Base-by-base conservation (phyloP, 345 rosid species). In the thale cress (Arabidopsis thaliana) region DNA sequence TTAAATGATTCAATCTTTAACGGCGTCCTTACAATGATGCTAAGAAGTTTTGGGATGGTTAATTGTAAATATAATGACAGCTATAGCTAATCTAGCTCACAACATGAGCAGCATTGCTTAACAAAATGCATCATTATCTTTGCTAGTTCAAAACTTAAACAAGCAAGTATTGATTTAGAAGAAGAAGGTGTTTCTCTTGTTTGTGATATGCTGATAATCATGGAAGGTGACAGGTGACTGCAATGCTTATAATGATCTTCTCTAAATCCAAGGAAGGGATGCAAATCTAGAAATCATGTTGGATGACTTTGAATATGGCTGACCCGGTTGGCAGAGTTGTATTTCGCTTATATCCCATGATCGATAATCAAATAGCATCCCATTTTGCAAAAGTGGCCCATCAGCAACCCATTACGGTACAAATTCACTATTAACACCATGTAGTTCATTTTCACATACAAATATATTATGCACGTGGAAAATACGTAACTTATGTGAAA, bases 401-500 rank as follows among this genome's bases (percentile, higher is more conserved):
- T 9, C 23, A 46, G 50, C 9, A 46, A 46, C 9, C 10, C 46
- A 12, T 4, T 12, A 41, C 13, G 44, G 13, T 9, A 40, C n/a
- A 46, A 46, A 6, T 46, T 46, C 50, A 46, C 50, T 46, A n/a
- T 2, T 46, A 7, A 46, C 23, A 46, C 8, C 8, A 20, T 20
- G 25, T 48, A 20, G 52, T 48, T 7, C 23, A 46, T 48, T 16
- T 48, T 20, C 25, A 51, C 25, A 23, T 23, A 37, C 0, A 53
- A 25, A 10, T 1, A 46, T 45, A 5, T 34, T 14, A 60, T 10
- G 67, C 59, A 71, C 67, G 75, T 59, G 56, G 2, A 34, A 34
- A 71, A 59, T 48, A 71, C 38, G 48, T 49, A 60, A 10, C 4
- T 23, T 25, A 4, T 49, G 59, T 49, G 40, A 49, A 24, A 36